Conservation (phyloP, 208 protist genomes). For the Trypanosoma avium region DNA sequence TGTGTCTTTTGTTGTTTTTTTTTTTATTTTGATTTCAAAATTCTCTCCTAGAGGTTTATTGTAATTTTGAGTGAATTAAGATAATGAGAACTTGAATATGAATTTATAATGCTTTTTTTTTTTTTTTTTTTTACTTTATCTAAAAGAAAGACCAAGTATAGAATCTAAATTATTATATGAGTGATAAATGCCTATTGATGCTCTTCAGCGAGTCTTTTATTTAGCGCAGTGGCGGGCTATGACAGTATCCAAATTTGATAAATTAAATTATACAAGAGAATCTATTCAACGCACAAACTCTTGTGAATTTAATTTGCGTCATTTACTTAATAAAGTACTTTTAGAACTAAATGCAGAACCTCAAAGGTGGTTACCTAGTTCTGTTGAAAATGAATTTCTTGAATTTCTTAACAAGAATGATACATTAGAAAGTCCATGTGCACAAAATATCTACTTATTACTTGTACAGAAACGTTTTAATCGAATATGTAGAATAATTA, state of each 20-base stretch:
- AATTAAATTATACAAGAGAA: neutral
- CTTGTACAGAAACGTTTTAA: conserved; percentile 9
- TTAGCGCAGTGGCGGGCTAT: too few relatives aligned
- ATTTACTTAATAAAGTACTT: neutral
- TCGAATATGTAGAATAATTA: neutral
- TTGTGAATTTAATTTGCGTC: neutral
- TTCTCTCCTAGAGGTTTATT: too few relatives aligned
- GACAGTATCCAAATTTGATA: neutral
- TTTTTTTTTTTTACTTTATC: too few relatives aligned
- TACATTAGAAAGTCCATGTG: neutral
- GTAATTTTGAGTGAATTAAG: too few relatives aligned
- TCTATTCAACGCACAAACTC: neutral
- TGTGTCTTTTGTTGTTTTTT: too few relatives aligned
- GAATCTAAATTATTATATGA: too few relatives aligned
- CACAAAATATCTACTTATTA: conserved; percentile 8
- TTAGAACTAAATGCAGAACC: neutral
- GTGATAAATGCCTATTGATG: conserved; percentile 9
- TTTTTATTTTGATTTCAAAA: too few relatives aligned
- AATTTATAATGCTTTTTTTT: too few relatives aligned
- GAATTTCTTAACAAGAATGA: conserved; percentile 19
- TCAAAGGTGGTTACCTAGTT: conserved; percentile 14
- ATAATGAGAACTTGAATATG: too few relatives aligned
- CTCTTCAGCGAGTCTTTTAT: conserved; percentile 1
- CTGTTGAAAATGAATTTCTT: conserved; percentile 23
- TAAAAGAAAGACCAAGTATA: too few relatives aligned